phyloP scores from a whole-genome alignment of 2,329 filamentous ascomycete genomes.

The Metarhizium rileyi region DNA sequence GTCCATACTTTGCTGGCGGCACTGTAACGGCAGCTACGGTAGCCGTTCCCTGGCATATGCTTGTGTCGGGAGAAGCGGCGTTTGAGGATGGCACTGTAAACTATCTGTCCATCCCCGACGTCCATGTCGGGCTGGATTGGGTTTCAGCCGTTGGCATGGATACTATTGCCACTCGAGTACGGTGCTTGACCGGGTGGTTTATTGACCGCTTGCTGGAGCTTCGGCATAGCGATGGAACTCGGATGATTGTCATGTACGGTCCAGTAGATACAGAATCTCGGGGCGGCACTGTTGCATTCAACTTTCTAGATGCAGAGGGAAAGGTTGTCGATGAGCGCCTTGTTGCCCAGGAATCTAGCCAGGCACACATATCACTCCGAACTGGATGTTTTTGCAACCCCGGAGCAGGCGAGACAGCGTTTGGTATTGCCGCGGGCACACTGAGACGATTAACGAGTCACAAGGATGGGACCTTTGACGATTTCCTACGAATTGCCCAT shows the following conservation, averaged over 20 bases:
- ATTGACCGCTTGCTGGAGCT: constrained; percentile 20
- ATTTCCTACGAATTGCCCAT: constrained; percentile 4
- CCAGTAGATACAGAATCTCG: constrained; percentile 18
- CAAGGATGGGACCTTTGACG: constrained; percentile 9
- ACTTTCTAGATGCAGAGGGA: constrained; percentile 24
- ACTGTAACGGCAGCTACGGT: constrained; percentile 26
- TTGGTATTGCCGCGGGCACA: constrained; percentile 14
- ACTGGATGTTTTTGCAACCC: constrained; percentile 35
- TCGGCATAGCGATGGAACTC: constrained; percentile 21
- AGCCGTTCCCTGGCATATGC: constrained; percentile 20
- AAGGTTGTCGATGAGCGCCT: constrained; percentile 26
- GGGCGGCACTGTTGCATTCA: constrained; percentile 29
- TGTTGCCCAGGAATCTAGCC: constrained; percentile 23
- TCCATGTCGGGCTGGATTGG: constrained; percentile 27
- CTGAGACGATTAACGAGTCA: background rate
- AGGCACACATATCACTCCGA: constrained; percentile 25
- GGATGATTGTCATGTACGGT: constrained; percentile 26
- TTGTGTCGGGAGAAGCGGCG: constrained; percentile 18
- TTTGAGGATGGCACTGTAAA: constrained; percentile 33
- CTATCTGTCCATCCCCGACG: constrained; percentile 29
- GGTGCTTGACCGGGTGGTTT: constrained; percentile 27
- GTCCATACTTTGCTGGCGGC: constrained; percentile 32
- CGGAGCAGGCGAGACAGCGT: constrained; percentile 25
- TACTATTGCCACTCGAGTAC: constrained; percentile 21
- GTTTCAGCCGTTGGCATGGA: constrained; percentile 18